Evolutionary conservation across 2,329 filamentous ascomycete species (phyloP).

Genomic region (Ceratocystis harringtonii): DNA sequence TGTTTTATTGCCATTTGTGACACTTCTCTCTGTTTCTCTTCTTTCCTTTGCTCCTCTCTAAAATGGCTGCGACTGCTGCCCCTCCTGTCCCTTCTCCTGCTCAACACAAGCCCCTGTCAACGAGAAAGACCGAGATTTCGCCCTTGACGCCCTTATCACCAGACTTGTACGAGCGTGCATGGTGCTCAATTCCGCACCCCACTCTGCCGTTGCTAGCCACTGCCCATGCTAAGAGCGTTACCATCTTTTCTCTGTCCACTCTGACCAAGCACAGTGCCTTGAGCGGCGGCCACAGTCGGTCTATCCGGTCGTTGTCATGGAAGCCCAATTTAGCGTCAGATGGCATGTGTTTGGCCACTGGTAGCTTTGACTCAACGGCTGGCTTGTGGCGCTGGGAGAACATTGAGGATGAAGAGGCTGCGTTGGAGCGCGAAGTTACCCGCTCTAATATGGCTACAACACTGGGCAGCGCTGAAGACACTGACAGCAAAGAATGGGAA

Average conservation of each 20-base stretch:
- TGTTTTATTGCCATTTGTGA: not conserved
- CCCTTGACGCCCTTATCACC: slow-evolving; percentile 38
- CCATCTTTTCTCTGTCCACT: slow-evolving; percentile 73
- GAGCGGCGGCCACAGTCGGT: slow-evolving; percentile 77
- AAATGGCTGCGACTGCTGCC: slow-evolving; percentile 5
- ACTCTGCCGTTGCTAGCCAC: slow-evolving; percentile 79
- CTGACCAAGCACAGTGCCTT: slow-evolving; percentile 67
- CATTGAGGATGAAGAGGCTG: slow-evolving; percentile 14
- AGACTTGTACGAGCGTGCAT: slow-evolving; percentile 56
- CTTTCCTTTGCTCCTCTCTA: not conserved
- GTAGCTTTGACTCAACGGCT: slow-evolving; percentile 84
- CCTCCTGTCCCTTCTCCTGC: not conserved
- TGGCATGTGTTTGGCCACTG: slow-evolving; percentile 71
- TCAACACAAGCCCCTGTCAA: slow-evolving; percentile 1
- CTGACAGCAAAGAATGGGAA: slow-evolving; percentile 60
- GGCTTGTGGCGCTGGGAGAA: slow-evolving; percentile 60
- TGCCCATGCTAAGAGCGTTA: slow-evolving; percentile 71
- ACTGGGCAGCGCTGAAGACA: slow-evolving; percentile 21
- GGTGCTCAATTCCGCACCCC: slow-evolving; percentile 75
- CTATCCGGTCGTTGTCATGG: slow-evolving; percentile 76
- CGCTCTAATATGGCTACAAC: not conserved
- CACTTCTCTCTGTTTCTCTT: not conserved
- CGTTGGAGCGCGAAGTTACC: slow-evolving; percentile 18
- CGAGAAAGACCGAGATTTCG: slow-evolving; percentile 23
- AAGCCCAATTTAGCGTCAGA: slow-evolving; percentile 51